These are phyloP conservation scores for Sanghuangporus weigelae DNA, from an alignment of 1,284 basidiomycete genomes.

Conservation along the genomic window DNA sequence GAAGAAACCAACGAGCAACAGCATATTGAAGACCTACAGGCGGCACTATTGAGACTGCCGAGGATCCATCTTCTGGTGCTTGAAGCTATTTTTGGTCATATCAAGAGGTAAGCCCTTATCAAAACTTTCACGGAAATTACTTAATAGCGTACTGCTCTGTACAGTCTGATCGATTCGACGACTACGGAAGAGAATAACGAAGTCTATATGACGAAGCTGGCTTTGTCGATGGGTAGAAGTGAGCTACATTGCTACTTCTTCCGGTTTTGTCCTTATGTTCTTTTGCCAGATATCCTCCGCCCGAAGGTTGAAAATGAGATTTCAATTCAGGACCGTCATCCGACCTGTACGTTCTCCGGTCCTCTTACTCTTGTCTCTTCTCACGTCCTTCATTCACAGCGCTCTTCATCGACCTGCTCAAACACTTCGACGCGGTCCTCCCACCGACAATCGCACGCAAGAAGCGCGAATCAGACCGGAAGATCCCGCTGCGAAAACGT, in stretches of 20 bases:
- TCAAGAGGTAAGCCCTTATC: conserved; percentile 53
- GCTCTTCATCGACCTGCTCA: conserved; percentile 80
- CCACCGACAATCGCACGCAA: conserved; percentile 81
- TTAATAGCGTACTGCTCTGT: no score
- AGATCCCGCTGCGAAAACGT: conserved; percentile 77
- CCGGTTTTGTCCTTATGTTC: conserved; percentile 16
- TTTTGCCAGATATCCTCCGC: conserved; percentile 46
- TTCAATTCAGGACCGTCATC: conserved; percentile 84
- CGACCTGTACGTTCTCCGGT: conserved; percentile 47
- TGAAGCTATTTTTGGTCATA: conserved; percentile 74
- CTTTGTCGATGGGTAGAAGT: conserved; percentile 83
- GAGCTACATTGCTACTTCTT: conserved; percentile 25
- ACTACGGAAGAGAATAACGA: conserved; percentile 65
- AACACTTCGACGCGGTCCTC: conserved; percentile 70
- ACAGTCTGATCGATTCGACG: conserved; percentile 67
- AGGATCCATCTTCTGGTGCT: conserved; percentile 80
- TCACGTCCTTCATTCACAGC: conserved; percentile 33
- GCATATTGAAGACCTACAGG: conserved; percentile 62
- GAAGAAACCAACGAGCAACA: conserved; percentile 52
- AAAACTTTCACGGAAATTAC: no score
- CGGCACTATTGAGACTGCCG: conserved; percentile 69
- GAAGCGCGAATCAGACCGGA: conserved; percentile 80
- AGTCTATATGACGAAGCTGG: conserved; percentile 81
- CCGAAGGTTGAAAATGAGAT: conserved; percentile 79
- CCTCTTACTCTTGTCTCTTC: background rate